phyloP scores from a whole-genome alignment of 768 basidiomycete species.

The Termitomyces sp. region DNA sequence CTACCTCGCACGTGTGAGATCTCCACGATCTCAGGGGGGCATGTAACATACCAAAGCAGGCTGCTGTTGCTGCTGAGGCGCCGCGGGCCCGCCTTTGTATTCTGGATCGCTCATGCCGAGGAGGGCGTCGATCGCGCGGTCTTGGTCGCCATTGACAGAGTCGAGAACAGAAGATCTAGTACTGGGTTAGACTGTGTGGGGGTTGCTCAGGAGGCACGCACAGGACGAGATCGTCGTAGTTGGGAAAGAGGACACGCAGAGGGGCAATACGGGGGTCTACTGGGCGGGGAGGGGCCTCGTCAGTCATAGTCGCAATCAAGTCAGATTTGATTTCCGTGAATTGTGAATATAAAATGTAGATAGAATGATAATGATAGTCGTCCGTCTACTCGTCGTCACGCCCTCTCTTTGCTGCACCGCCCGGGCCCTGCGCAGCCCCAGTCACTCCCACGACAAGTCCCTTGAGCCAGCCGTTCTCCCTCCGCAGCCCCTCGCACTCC shows the following conservation, averaged over 20 bases:
- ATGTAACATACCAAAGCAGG: not conserved
- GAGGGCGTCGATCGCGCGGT: constrained; percentile 68
- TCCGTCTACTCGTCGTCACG: constrained; percentile 13
- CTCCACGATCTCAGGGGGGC: too few species aligned
- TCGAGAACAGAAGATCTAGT: constrained; percentile 66
- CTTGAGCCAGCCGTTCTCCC: constrained; percentile 92
- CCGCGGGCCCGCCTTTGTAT: constrained; percentile 45
- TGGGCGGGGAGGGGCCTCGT: constrained; percentile 15
- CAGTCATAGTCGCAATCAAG: too few species aligned
- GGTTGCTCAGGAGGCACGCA: constrained; percentile 24
- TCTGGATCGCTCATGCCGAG: constrained; percentile 85
- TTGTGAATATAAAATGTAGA: not conserved
- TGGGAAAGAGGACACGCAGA: constrained; percentile 70
- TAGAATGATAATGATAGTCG: constrained; percentile 6
- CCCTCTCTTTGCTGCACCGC: constrained; percentile 16
- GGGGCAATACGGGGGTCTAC: constrained; percentile 45
- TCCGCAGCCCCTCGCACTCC: constrained; percentile 82
- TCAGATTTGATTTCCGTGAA: too few species aligned
- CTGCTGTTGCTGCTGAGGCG: not conserved
- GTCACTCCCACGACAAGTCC: constrained; percentile 87
- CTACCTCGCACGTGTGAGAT: too few species aligned
- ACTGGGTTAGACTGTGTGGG: not conserved
- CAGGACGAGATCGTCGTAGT: constrained; percentile 73
- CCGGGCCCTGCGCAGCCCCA: constrained; percentile 49
- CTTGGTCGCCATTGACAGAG: constrained; percentile 64